Base-by-base conservation (phyloP, 2,329 filamentous ascomycete species). In the Myrmaecium sp. region DNA sequence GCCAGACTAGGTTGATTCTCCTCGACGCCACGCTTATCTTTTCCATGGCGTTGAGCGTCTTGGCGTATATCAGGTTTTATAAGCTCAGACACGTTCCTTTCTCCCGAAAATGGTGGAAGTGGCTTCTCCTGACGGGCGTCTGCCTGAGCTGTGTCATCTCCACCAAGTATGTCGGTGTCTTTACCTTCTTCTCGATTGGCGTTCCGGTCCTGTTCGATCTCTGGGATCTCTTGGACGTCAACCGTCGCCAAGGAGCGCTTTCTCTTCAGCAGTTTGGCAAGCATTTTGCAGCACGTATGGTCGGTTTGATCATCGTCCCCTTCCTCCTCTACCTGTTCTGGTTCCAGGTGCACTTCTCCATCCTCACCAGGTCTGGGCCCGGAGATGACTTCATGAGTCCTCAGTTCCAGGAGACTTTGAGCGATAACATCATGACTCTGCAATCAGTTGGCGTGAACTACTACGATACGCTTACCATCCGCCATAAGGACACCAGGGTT, bases 281-380 rank as follows among this genome's bases (percentile, higher is more conserved):
- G 59, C 89, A 98, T 56, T 91, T 98, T 49, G 68, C 61, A 20
- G 89, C 89, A 35, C 79, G 89, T 27, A 69, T 74, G n/a, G 61
- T 91, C 36, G 84, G 79, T 9, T 63, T 98, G 30, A 81, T 95
- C 41, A 51, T 93, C 38, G 69, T 95, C 39, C 89, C 89, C 9
- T 94, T 98, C 64, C 64, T 95, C 45, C 91, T 98, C 57, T 98
- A 98, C 55, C 69, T 98, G 24, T 95, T 98, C 66, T 98, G 89
- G 89, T 98, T 98, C 74, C 89, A 98, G 64, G 84, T 98, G 16
- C 89, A 98, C 58, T 98, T 98, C 52, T 66, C 81, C 23, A 81
- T 98, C 42, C 66, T 98, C 35, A 76, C 60, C 38, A 69, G 75
- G 33, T 95, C 89, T 27, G 89, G 89, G 18, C 86, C 89, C 23